Evolutionary conservation across 1,139 yeast genomes (phyloP), one percentile per base, ranked within the genome.

Genomic region (Scheffersomyces insectosa): DNA sequence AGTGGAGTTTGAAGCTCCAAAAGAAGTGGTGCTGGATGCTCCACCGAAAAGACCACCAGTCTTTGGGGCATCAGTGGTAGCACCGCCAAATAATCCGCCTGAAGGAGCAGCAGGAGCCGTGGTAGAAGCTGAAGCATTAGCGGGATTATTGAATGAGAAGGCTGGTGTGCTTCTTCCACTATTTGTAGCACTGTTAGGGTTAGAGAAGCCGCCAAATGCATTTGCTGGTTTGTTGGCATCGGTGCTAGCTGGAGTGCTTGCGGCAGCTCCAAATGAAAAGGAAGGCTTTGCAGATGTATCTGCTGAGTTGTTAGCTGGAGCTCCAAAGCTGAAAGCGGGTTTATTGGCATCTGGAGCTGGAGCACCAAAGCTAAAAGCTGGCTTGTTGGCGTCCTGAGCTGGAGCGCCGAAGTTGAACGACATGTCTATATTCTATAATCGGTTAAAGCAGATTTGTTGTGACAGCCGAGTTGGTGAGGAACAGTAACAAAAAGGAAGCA

Each of bases 21-120:
- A 28, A 10, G 36, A 12, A 16, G 28, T 9, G 27, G 20, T 28
- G 11, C 13, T 20, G 31, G 27, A 10, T 31, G 37, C 62, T n/a
- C 62, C 52, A 5, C 72, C 72, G 46, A 66, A 59, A 28, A 61
- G 48, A 27, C 53, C 55, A n/a, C 60, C 59, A 11, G 49, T n/a
- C 11, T 54, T 32, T 28, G 41, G 27, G 13, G 40, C 33, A n/a
- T 38, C 50, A 8, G 43, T 14, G n/a, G 50, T 34, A 33, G 12
- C 29, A 33, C 38, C 36, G 12, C 48, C 50, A 38, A 45, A 40
- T 12, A 28, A 10, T 25, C 42, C 37, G n/a, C 47, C 46, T 20
- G 51, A 44, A 27, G 41, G 35, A 27, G 39, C 32, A 3, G 33
- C 28, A 15, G 28, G 11, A 25, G 35, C 35, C n/a, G 40, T 8